These are phyloP conservation scores for Bacidia gigantensis DNA, from an alignment of 495 filamentous ascomycete genomes.

Conservation along the genomic window DNA sequence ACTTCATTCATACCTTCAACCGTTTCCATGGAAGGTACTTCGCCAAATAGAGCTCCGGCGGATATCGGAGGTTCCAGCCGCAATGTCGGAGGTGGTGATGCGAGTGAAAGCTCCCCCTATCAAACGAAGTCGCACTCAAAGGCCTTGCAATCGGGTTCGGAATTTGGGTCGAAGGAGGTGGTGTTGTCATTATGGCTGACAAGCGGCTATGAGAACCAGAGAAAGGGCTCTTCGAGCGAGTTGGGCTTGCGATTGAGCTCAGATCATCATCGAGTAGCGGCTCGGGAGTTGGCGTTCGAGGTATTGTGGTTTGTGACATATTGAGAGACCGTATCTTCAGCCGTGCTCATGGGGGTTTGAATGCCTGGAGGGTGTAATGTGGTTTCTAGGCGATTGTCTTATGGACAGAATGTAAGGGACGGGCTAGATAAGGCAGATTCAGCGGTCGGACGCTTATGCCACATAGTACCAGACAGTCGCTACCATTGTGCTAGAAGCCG, in stretches of 20 bases:
- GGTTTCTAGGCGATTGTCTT: not conserved
- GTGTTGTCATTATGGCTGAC: constrained; percentile 47
- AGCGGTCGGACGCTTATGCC: no score
- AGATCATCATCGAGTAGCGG: constrained; percentile 4
- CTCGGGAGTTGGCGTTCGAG: constrained; percentile 16
- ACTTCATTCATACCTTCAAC: constrained; percentile 45
- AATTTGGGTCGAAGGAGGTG: constrained; percentile 53
- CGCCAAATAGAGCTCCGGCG: constrained; percentile 26
- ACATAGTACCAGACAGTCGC: no score
- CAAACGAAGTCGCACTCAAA: not conserved
- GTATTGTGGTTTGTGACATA: constrained; percentile 15
- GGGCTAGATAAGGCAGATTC: not conserved
- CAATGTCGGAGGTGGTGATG: constrained; percentile 46
- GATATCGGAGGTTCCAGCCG: constrained; percentile 37
- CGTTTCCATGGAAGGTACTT: constrained; percentile 47
- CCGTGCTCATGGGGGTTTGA: not conserved
- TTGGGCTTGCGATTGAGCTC: constrained; percentile 20
- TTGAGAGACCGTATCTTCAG: not conserved
- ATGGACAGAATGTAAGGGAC: not conserved
- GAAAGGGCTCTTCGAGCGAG: constrained; percentile 12
- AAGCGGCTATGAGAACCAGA: constrained; percentile 18
- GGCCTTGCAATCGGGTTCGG: constrained; percentile 23
- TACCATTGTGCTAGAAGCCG: no score
- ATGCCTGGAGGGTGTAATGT: not conserved
- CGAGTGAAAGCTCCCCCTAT: constrained; percentile 14